Conservation (phyloP, 352 stramenopile genomes). For the Globisporangium abappressorium region DNA sequence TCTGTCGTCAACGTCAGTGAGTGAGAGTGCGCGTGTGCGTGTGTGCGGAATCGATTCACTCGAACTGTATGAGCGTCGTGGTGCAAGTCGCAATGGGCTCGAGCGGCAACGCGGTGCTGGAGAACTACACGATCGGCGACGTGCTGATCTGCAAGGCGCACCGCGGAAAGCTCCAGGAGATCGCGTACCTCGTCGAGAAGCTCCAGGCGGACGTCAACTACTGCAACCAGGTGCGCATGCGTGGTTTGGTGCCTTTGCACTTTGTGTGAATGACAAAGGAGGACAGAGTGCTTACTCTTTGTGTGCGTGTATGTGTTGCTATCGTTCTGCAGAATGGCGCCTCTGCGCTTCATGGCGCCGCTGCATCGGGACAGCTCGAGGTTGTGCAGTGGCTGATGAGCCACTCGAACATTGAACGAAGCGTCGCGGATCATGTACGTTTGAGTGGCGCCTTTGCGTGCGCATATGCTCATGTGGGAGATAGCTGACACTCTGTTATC, state of each 20-base stretch:
- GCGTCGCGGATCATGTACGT: slow-evolving; percentile 66
- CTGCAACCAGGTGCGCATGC: slow-evolving; percentile 62
- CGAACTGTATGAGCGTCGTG: slow-evolving; percentile 49
- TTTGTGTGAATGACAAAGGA: background rate
- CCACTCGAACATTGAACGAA: slow-evolving; percentile 54
- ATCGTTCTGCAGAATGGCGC: slow-evolving; percentile 60
- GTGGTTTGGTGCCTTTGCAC: background rate
- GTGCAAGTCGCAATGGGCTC: slow-evolving; percentile 59
- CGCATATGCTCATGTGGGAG: background rate
- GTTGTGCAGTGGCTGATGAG: slow-evolving; percentile 79
- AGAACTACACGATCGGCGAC: slow-evolving; percentile 83
- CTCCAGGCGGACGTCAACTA: slow-evolving; percentile 84
- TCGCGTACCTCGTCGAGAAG: slow-evolving; percentile 70
- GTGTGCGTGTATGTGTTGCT: background rate
- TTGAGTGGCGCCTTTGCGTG: background rate
- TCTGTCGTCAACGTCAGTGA: background rate
- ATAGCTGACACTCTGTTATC: background rate
- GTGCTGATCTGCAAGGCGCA: slow-evolving; percentile 85
- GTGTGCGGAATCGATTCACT: background rate
- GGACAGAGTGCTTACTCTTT: background rate
- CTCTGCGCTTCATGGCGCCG: slow-evolving; percentile 71
- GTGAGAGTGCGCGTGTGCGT: no score
- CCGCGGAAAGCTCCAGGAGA: slow-evolving; percentile 78
- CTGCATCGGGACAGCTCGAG: slow-evolving; percentile 74
- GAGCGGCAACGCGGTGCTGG: slow-evolving; percentile 44